phyloP scores from a whole-genome alignment of 2,329 filamentous ascomycete genomes.

The Graphium sp. region DNA sequence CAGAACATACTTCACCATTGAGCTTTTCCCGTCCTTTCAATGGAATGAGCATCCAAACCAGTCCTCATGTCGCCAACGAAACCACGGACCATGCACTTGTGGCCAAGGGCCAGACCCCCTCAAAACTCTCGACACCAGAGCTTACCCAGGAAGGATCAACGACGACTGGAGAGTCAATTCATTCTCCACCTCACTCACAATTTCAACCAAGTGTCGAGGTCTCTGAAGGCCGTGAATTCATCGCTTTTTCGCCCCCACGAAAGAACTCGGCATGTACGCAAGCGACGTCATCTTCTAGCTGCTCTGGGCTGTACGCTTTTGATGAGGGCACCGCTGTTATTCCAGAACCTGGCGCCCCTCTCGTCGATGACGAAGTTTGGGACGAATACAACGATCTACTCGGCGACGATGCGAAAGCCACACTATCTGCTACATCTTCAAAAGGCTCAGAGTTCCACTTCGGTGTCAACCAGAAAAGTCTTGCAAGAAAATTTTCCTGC shows the following conservation, averaged over 20 bases:
- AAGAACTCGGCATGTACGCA: conserved; percentile 59
- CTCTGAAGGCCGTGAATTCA: conserved; percentile 40
- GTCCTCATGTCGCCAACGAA: conserved; percentile 11
- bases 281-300: conserved; percentile 44
- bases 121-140: conserved; percentile 21
- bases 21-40: conserved; percentile 80
- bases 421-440: too few relatives aligned
- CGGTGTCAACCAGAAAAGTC: conserved; percentile 25
- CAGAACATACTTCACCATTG: conserved; percentile 50
- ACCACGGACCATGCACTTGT: conserved; percentile 14
- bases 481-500: conserved; percentile 17
- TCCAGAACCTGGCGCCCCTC: conserved; percentile 41
- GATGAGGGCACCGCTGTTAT: conserved; percentile 49
- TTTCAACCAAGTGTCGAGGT: too few relatives aligned
- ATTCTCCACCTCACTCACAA: too few relatives aligned
- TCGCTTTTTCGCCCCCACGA: conserved; percentile 55
- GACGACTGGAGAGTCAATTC: conserved; percentile 13
- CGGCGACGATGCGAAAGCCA: too few relatives aligned
- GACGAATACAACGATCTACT: conserved; percentile 85
- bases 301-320: conserved; percentile 44
- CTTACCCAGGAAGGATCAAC: conserved; percentile 17
- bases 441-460: conserved; percentile 38
- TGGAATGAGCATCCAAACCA: conserved; percentile 27
- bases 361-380: conserved; percentile 80
- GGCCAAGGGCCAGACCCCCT: conserved; percentile 29